phyloP scores from a whole-genome alignment of 2,329 filamentous ascomycete species.

The Coccinonectria pachysandricola region DNA sequence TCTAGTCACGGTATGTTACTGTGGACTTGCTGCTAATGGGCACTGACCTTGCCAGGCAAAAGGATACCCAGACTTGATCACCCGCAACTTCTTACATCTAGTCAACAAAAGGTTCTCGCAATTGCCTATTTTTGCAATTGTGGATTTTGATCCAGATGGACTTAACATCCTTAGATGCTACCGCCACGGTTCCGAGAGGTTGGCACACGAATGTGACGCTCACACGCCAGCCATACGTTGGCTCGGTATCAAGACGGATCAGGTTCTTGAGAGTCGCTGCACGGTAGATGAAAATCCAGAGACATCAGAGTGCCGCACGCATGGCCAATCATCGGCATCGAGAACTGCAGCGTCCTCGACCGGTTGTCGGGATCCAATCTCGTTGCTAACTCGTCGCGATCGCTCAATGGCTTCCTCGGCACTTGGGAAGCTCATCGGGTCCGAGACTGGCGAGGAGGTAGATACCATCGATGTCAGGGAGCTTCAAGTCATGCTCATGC shows the following conservation, averaged over 20 bases:
- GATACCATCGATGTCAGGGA: conserved; percentile 39
- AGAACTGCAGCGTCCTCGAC: conserved; percentile 16
- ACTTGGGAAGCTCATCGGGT: conserved; percentile 32
- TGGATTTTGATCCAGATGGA: conserved; percentile 71
- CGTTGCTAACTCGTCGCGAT: conserved; percentile 43
- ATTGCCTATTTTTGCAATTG: conserved; percentile 51
- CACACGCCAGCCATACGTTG: conserved; percentile 45
- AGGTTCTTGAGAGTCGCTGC: conserved; percentile 23
- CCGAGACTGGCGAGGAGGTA: conserved; percentile 14
- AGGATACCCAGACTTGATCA: conserved; percentile 69
- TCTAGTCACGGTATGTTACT: conserved; percentile 50
- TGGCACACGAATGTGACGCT: conserved; percentile 48
- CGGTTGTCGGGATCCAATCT: conserved; percentile 18
- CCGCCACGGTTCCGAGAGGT: conserved; percentile 53
- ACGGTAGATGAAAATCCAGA: neutral
- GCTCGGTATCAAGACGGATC: conserved; percentile 48
- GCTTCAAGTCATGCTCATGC: conserved; percentile 61
- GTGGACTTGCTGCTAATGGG: neutral
- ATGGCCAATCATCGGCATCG: neutral
- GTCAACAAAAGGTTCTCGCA: conserved; percentile 36
- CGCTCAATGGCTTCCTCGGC: conserved; percentile 46
- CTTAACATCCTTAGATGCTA: conserved; percentile 66
- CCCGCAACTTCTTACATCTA: conserved; percentile 51
- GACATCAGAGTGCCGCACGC: conserved; percentile 3
- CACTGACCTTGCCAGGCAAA: conserved; percentile 47